These are phyloP conservation scores for Plasmopara viticola DNA, from an alignment of 352 stramenopile genomes.

Conservation along the genomic window DNA sequence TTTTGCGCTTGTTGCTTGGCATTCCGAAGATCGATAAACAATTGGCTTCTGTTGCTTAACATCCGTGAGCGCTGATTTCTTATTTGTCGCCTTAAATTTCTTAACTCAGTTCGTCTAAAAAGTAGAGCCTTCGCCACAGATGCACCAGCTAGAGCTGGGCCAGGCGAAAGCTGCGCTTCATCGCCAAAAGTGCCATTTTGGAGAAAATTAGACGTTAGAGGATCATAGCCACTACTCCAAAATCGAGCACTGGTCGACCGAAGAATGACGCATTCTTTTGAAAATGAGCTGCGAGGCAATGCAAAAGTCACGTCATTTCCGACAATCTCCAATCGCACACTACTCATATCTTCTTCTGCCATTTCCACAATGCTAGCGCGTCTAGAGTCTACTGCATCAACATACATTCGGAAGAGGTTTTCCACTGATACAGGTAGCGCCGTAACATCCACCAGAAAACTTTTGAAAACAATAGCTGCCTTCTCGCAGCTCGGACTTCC, in stretches of 20 bases:
- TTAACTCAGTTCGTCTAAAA: slow-evolving; percentile 50
- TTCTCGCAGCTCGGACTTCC: slow-evolving; percentile 26
- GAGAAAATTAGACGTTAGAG: slow-evolving; percentile 63
- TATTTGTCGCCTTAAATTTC: slow-evolving; percentile 66
- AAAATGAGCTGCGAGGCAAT: slow-evolving; percentile 76
- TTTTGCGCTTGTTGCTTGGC: slow-evolving; percentile 78
- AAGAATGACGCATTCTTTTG: slow-evolving; percentile 64
- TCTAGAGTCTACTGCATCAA: slow-evolving; percentile 14
- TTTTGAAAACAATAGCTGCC: slow-evolving; percentile 24
- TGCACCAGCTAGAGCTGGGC: slow-evolving; percentile 29
- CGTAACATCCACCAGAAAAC: slow-evolving; percentile 28
- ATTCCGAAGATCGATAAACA: slow-evolving; percentile 78
- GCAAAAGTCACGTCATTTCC: slow-evolving; percentile 77
- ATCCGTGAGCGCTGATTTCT: slow-evolving; percentile 81
- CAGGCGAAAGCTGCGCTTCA: slow-evolving; percentile 41
- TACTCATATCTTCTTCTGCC: slow-evolving; percentile 7
- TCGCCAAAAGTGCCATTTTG: slow-evolving; percentile 67
- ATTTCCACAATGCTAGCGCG: slow-evolving; percentile 18
- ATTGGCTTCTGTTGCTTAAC: slow-evolving; percentile 71
- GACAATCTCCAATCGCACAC: slow-evolving; percentile 53
- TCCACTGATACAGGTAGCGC: slow-evolving; percentile 34
- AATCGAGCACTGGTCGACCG: slow-evolving; percentile 66
- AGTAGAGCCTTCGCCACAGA: slow-evolving; percentile 52
- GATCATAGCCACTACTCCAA: slow-evolving; percentile 63
- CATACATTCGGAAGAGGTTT: slow-evolving; percentile 34